Evolutionary conservation across 2,329 filamentous ascomycete species (phyloP).

Genomic region (Fusarium xyrophilum): DNA sequence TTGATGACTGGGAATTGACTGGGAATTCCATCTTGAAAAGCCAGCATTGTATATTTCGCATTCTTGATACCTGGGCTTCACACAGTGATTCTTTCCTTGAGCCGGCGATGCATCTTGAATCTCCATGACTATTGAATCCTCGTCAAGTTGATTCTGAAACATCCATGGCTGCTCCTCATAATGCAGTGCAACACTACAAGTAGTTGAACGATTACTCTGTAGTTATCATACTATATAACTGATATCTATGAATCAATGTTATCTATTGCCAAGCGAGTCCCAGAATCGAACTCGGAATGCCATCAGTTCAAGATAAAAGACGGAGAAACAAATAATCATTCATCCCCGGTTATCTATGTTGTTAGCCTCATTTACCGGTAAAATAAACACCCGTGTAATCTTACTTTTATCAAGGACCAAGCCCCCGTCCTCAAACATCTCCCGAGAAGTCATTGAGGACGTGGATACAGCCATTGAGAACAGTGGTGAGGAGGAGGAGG

Average conservation of each 20-base stretch:
- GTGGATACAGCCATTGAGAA: conserved; percentile 49
- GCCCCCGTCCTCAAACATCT: conserved; percentile 13
- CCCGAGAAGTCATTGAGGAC: conserved; percentile 54
- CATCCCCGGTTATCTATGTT: neutral
- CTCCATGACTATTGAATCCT: neutral
- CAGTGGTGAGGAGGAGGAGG: conserved; percentile 13
- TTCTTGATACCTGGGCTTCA: neutral
- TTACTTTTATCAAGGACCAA: conserved; percentile 25
- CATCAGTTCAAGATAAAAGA: neutral
- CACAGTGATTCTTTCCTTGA: neutral
- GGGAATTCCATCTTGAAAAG: neutral
- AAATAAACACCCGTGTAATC: conserved; percentile 34
- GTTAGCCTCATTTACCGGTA: conserved; percentile 8
- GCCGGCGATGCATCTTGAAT: neutral
- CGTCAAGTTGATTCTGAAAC: neutral
- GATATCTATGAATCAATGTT: neutral
- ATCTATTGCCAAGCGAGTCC: neutral
- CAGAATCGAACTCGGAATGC: neutral
- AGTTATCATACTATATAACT: neutral
- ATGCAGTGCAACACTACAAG: neutral
- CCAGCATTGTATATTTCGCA: neutral
- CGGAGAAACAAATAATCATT: neutral
- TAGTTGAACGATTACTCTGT: neutral
- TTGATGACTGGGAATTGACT: neutral
- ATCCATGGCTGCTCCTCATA: neutral